Percentiles rank a stretch among this genome's conserved stretches.
phyloP scores from a whole-genome alignment of 1,284 basidiomycete genomes.

The Ceratorhiza oryzae-sativae region DNA sequence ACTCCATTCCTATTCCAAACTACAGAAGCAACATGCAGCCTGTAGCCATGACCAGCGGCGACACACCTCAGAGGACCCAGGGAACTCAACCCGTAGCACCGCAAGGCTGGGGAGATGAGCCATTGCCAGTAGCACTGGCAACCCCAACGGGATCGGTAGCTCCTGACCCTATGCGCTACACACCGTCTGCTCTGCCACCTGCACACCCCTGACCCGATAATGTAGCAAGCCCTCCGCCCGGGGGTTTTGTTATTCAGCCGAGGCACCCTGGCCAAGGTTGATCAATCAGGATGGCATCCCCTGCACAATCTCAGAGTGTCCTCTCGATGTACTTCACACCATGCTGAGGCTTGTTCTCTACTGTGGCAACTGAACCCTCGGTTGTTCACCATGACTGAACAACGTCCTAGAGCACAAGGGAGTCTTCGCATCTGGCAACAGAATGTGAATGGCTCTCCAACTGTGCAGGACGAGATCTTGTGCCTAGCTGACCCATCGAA shows the following conservation, averaged over 20 bases:
- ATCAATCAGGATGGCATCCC: neutral
- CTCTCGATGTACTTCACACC: neutral
- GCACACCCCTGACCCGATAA: neutral
- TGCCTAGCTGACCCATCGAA: constrained; percentile 41
- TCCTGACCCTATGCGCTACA: neutral
- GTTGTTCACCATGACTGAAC: neutral
- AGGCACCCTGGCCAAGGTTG: neutral
- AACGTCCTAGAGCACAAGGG: neutral
- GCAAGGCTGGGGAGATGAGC: neutral
- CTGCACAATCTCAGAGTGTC: neutral
- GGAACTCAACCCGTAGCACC: neutral
- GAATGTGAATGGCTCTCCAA: constrained; percentile 48
- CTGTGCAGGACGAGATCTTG: constrained; percentile 46
- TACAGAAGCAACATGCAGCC: neutral
- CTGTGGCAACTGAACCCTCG: neutral
- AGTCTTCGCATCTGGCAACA: constrained; percentile 47
- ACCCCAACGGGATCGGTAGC: neutral
- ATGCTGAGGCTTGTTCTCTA: neutral
- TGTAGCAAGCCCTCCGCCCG: neutral
- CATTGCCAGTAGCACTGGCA: neutral
- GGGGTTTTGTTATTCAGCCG: neutral
- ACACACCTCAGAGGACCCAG: neutral
- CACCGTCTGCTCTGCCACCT: neutral
- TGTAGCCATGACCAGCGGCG: neutral
- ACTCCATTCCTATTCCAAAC: neutral